Base-by-base conservation (phyloP, 192 early-diverging fungal species). In the Entrophospora sp. region DNA sequence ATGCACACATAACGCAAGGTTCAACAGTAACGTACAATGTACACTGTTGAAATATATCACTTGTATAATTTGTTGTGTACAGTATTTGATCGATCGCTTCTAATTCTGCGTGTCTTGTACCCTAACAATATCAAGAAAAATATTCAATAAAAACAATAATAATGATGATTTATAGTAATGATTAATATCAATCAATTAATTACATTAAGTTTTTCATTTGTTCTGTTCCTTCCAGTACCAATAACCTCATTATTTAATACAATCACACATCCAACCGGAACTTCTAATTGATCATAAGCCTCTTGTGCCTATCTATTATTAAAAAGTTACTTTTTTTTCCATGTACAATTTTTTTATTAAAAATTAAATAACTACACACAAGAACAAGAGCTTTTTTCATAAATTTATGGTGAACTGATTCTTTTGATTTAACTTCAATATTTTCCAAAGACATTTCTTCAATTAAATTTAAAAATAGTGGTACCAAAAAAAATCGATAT, bases 1-100 rank as follows among this genome's bases (percentile, higher is more conserved):
- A 86, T 0, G 93, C 93, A 59, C 95, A 99, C 97, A 97, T 99
- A 4, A 99, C 79, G 71, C 97, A 99, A 0, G 97, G 95, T 72
- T 97, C 97, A 0, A 99, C 93, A 0, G 97, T 96, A 14, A 99
- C 97, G 73, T 96, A 99, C 24, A 99, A 75, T 38, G 84, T 86
- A 24, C 81, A 83, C 36, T 68, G 4, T 5, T 30, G n/a, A 56
- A 89, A 86, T 0, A 81, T 62, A 20, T 74, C 67, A 6, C 75
- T 57, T 22, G 66, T 61, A 34, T 64, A 75, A 35, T 66, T 57
- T 53, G 75, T 22, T 28, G 73, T 35, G 5, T 51, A 52, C 61
- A 66, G 78, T 71, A 98, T 89, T 36, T 81, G 71, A 70, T 97
- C 91, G 22, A 97, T 93, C 0, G 91, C 97, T 28, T 87, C 92